These are phyloP conservation scores for Tanacetum coccineum DNA, from an alignment of 129 eudicot genomes.

Conservation along the genomic window DNA sequence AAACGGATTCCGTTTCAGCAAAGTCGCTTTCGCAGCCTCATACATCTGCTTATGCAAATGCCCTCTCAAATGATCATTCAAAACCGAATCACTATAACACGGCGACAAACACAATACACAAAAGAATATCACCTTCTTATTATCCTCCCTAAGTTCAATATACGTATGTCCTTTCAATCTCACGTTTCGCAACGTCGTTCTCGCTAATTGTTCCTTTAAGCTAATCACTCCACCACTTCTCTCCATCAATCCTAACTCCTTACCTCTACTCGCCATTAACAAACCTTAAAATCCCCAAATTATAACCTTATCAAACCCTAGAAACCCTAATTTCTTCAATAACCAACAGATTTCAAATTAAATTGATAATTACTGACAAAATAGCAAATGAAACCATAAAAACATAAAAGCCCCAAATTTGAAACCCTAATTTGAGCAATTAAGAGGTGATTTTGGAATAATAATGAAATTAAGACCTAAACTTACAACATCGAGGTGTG, in stretches of 20 bases:
- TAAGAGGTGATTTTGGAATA: background rate
- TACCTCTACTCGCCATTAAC: conserved; percentile 51
- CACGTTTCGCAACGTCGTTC: conserved; percentile 48
- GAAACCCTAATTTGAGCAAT: too few relatives aligned
- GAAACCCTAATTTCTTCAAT: too few relatives aligned
- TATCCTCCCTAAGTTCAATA: conserved; percentile 84
- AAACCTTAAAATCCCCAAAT: background rate
- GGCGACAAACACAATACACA: conserved; percentile 75
- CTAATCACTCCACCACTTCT: conserved; percentile 30
- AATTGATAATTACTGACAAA: background rate
- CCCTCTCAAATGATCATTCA: conserved; percentile 75
- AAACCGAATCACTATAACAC: conserved; percentile 63
- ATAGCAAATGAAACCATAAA: background rate
- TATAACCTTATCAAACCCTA: conserved; percentile 5
- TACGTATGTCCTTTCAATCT: too few relatives aligned
- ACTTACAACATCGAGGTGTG: conserved; percentile 63
- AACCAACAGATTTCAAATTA: background rate
- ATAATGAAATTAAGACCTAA: conserved; percentile 31
- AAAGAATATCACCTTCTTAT: conserved; percentile 67
- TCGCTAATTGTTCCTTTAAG: conserved; percentile 54
- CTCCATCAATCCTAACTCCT: conserved; percentile 51
- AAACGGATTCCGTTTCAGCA: conserved; percentile 77
- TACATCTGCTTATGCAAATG: conserved; percentile 53
- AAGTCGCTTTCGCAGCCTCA: conserved; percentile 65
- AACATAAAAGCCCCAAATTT: too few relatives aligned